A percentile compares a stretch with the other conserved stretches of the same genome.
Evolutionary conservation across 768 basidiomycete genomes (phyloP).

Genomic region (Crepidotus variabilis): DNA sequence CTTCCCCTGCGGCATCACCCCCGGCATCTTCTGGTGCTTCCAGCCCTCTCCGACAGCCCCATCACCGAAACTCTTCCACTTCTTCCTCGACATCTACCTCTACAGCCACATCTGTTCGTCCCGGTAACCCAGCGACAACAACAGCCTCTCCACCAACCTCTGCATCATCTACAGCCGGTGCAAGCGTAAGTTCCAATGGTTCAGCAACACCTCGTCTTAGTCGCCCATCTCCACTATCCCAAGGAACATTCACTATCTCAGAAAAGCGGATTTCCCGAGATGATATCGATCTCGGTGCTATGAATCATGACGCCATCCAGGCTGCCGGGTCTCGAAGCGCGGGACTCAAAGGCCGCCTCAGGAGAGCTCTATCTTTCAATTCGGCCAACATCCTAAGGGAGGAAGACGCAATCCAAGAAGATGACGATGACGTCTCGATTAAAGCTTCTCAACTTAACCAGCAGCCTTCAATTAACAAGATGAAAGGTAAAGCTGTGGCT

Average conservation of each 20-base stretch:
- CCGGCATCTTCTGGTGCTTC: conserved; percentile 13
- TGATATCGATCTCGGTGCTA: conserved; percentile 64
- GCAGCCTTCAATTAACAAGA: conserved; percentile 9
- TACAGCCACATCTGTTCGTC: conserved; percentile 30
- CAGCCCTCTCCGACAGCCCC: conserved; percentile 34
- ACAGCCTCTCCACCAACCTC: conserved; percentile 30
- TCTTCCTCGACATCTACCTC: conserved; percentile 46
- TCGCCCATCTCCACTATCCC: conserved; percentile 68
- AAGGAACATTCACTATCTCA: conserved; percentile 56
- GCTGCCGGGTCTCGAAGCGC: conserved; percentile 11
- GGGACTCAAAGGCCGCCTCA: conserved; percentile 36
- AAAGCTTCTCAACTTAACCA: conserved; percentile 33
- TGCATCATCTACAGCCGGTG: conserved; percentile 32
- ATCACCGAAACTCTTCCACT: conserved; percentile 40
- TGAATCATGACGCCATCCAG: conserved; percentile 39
- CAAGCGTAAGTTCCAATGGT: conserved; percentile 26
- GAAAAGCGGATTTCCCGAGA: conserved; percentile 79
- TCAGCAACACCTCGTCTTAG: conserved; percentile 34
- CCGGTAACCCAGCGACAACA: conserved; percentile 20
- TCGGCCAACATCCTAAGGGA: conserved; percentile 44
- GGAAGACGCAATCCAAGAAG: conserved; percentile 32
- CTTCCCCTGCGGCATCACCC: conserved; percentile 14
- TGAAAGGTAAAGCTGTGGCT: conserved; percentile 30
- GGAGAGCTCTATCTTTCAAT: conserved; percentile 68
- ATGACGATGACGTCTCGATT: conserved; percentile 51